Conservation (phyloP, 1,284 basidiomycete species). For the Schizophyllum amplum region DNA sequence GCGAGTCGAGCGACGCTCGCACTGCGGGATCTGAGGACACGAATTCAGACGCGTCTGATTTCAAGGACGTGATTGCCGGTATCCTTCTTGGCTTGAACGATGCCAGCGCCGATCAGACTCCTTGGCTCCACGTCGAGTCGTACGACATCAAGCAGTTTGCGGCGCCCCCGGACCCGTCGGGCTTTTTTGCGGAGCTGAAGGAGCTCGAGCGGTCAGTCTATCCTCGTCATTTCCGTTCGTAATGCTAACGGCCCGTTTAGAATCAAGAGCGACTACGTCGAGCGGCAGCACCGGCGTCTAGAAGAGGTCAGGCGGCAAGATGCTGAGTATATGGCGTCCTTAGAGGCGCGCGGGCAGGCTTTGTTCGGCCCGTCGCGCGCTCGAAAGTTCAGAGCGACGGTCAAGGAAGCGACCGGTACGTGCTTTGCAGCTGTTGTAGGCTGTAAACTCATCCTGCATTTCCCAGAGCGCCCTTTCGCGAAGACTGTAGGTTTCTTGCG, state of each 20-base stretch:
- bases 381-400: neutral
- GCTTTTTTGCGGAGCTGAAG: neutral
- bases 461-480: too few species aligned
- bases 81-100: neutral
- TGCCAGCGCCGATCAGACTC: neutral
- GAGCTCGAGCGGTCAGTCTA: neutral
- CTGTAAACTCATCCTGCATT: too few species aligned
- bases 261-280: neutral
- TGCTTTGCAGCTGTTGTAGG: too few species aligned
- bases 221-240: neutral
- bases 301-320: neutral
- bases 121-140: neutral
- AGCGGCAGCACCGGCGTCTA: neutral
- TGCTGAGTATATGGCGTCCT: neutral
- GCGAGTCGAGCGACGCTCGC: too few species aligned
- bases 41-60: neutral
- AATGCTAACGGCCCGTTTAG: neutral
- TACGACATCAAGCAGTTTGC: neutral
- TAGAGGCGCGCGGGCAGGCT: neutral
- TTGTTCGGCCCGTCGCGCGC: too few species aligned
- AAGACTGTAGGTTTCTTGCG: too few species aligned
- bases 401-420: neutral
- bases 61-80: neutral
- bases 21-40: too few species aligned
- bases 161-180: neutral